Evolutionary conservation across 768 basidiomycete genomes (phyloP).

Genomic region (Kwoniella sp.): DNA sequence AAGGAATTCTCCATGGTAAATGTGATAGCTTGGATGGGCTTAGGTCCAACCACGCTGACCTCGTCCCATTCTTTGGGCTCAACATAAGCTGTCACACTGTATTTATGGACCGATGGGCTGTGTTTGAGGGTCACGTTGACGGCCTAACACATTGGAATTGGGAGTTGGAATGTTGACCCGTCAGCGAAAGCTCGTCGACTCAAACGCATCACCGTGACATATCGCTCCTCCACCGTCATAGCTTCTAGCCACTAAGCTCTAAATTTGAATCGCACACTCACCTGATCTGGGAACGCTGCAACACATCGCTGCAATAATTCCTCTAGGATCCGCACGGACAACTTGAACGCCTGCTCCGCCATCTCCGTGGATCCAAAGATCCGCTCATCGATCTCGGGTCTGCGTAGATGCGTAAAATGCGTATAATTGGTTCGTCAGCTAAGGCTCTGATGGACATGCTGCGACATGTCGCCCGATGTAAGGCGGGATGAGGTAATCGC

Average conservation of each 20-base stretch:
- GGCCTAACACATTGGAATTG: neutral
- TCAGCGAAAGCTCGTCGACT: neutral
- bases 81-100: constrained; percentile 71
- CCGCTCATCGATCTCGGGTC: constrained; percentile 77
- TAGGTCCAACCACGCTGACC: neutral
- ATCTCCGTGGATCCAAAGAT: constrained; percentile 67
- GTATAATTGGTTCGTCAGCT: no score
- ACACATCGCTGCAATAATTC: constrained; percentile 64
- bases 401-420: constrained; percentile 7
- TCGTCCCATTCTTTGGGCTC: constrained; percentile 60
- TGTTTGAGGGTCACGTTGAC: constrained; percentile 60
- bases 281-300: constrained; percentile 68
- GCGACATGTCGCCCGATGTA: no score
- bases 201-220: no score
- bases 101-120: constrained; percentile 68
- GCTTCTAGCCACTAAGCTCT: no score
- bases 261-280: constrained; percentile 50
- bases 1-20: constrained; percentile 62
- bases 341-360: constrained; percentile 76
- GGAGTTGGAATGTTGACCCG: neutral
- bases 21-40: constrained; percentile 55
- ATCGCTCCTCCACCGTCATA: no score
- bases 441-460: no score
- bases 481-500: no score
- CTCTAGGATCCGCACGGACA: constrained; percentile 73